Evolutionary conservation across 2,329 filamentous ascomycete genomes (phyloP), one percentile per base, ranked within the genome.

Genomic region (Alternaria novae-zelandiae): DNA sequence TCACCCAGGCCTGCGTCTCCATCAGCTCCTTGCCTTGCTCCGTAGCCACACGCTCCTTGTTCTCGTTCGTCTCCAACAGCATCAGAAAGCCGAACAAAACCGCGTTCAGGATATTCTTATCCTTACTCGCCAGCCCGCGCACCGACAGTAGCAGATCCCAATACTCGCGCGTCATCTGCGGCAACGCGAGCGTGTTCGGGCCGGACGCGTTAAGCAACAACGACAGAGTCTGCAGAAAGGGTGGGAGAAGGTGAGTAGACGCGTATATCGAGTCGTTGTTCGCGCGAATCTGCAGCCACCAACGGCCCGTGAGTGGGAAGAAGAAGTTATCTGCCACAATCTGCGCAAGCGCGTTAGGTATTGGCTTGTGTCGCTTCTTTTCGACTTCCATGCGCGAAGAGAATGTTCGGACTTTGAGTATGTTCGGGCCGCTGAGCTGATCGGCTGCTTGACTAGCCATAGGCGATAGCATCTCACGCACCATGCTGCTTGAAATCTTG

Each of bases 341-440:
- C 54, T 90, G 88, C 43, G 94, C 91, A 0, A 97, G 89, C 9
- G 90, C 90, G 74, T 97, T 97, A 11, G 91, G 87, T 13, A 91
- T 90, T 4, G 89, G 84, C 59, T 84, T 84, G 53, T 83, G 85
- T 53, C 86, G 83, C 65, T 83, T 85, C 59, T 86, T 87, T 72
- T 91, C 86, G 17, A 90, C 85, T 61, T 88, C 85, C 78, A 94
- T 89, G 17, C 91, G 89, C 0, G 91, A 92, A 11, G 91, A 95
- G 80, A 98, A 97, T 3, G 91, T 97, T 26, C 93, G 89, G 21
- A 98, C 87, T 82, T 98, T 98, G 49, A 99, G 87, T 6, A 91
- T 87, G 69, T 94, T 89, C 0, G 96, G 94, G 0, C 95, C 94
- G 0, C 91, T 90, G 7, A 89, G 85, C 21, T 90, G 85, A 75